These are phyloP conservation scores for Rubroshorea leprosula DNA, from an alignment of 345 rosid genomes.

Conservation along the genomic window DNA sequence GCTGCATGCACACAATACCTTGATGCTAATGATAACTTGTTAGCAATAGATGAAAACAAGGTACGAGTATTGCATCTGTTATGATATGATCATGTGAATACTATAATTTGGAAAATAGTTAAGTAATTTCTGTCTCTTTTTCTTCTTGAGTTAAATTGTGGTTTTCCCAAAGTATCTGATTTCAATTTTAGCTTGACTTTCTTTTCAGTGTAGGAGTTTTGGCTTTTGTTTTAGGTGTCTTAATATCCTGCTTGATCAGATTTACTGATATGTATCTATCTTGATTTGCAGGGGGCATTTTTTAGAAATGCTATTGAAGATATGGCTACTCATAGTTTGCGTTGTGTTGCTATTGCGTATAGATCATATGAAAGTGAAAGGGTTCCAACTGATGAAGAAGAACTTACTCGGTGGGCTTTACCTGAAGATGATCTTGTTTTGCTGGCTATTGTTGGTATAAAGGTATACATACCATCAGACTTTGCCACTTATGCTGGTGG, in stretches of 20 bases:
- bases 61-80: conserved; percentile 25
- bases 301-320: conserved; percentile 58
- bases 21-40: conserved; percentile 42
- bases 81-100: not conserved
- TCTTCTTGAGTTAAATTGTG: not conserved
- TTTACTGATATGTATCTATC: conserved; percentile 1
- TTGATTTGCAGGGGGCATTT: conserved; percentile 38
- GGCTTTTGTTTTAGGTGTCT: not conserved
- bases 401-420: conserved; percentile 57
- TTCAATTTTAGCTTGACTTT: not conserved
- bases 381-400: conserved; percentile 67
- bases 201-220: not conserved
- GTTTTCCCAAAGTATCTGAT: not conserved
- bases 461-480: conserved; percentile 39
- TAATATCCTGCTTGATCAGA: not conserved
- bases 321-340: conserved; percentile 84
- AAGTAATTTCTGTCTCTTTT: not conserved
- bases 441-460: conserved; percentile 83
- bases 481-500: not conserved
- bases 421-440: conserved; percentile 89
- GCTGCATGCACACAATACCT: conserved; percentile 64
- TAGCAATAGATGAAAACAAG: conserved; percentile 60
- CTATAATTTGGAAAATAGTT: not conserved
- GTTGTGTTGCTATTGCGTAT: conserved; percentile 90
- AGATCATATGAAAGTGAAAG: conserved; percentile 53